Base-by-base conservation (phyloP, 805 yeast species). In the Teunomyces panamensis region DNA sequence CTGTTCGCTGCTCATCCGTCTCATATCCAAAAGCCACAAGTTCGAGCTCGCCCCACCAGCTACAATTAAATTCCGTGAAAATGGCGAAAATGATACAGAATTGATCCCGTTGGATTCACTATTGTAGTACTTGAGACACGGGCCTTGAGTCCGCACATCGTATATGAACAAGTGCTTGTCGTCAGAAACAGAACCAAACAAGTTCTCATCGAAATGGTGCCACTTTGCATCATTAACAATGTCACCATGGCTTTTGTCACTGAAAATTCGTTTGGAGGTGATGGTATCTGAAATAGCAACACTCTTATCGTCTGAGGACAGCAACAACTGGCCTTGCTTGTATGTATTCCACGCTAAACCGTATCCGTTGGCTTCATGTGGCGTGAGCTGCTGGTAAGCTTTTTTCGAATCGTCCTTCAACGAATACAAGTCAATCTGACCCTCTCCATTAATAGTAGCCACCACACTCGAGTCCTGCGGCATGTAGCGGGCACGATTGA, bases 191-290 rank as follows among this genome's bases (percentile, higher is more conserved):
- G 89, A 77, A 0, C 87, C 94, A 62, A 85, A 80, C 2, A 80
- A 36, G 49, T 75, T 68, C 20, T 67, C 69, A 37, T 78, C 71
- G 46, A 75, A 72, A 24, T 68, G 62, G 56, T 85, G 87, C 89
- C 91, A 87, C 65, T 83, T 80, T 16, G 82, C 85, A 57, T 87
- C 94, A 56, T 87, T 87, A 10, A 87, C 89, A 30, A 84, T 83
- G 53, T 80, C 84, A 0, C 61, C 55, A 53, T 85, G 89, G 6
- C 53, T 47, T 5, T 49, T 46, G 37, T 59, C 53, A 28, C 52
- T 43, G 37, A 55, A 60, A 3, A 59, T 44, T 4, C 42, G n/a
- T 11, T 16, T 10, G 5, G 51, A 47, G 7, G 33, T 39, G 3
- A 50, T 48, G 1, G 77, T 64, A 55, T 85, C 87, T 78, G 90